Base-by-base conservation (phyloP, 805 yeast species). In the Myxozyma udenii region DNA sequence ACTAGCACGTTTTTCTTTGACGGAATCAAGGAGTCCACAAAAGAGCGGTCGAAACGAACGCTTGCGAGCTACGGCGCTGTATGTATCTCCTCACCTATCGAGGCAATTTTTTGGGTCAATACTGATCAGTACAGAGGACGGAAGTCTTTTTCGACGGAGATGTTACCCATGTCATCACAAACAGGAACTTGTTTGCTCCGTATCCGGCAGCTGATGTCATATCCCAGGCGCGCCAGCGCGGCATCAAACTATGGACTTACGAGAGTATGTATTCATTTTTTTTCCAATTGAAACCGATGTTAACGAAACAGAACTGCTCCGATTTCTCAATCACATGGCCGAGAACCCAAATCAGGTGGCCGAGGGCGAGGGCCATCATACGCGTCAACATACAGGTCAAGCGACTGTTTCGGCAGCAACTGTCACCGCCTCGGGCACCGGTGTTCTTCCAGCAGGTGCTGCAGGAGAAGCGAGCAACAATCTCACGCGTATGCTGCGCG, bases 191-290 rank as follows among this genome's bases (percentile, higher is more conserved):
- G 65, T 67, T 74, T 25, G 64, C 61, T 37, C 73, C 66, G 11
- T 78, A 82, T 64, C 55, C 62, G 16, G 30, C 52, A 58, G 64
- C 68, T 52, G 95, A 90, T 65, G 80, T 87, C 6, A 77, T 88
- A 60, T 73, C 78, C 47, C 77, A 80, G 56, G 95, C 90, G 3
- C 66, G 70, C 28, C 74, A 72, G 44, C 76, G 75, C 46, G 80
- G 79, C 54, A 78, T 85, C 67, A 87, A 90, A 66, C 85, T 90
- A 22, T 91, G 97, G 96, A 80, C 84, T 36, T 83, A 79, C 62
- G 95, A 87, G 50, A 91, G 58, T 55, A 55, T 16, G 58, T 3
- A 3, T 19, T 24, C n/a, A 11, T 41, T 6, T 21, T n/a, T 3
- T 25, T n/a, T n/a, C 32, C n/a, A 18, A 2, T 6, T 26, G 28